phyloP scores from a whole-genome alignment of 1,284 basidiomycete genomes.

The Cryptococcus deneoformans region DNA sequence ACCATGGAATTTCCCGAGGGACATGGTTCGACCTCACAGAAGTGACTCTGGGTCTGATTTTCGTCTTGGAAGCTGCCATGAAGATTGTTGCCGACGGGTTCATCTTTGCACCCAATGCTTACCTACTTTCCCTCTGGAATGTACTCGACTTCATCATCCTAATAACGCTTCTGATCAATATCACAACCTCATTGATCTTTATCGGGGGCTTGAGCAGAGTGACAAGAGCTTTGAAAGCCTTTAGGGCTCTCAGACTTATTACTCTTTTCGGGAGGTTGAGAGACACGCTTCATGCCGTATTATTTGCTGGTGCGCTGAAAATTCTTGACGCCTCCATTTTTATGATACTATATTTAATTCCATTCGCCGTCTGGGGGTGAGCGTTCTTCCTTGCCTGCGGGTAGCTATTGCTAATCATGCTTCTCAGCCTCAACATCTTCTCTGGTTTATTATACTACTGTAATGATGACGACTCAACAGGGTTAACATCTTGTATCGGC shows the following conservation, averaged over 20 bases:
- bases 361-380: conserved; percentile 91
- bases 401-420: background rate
- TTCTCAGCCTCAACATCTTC: conserved; percentile 73
- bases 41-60: conserved; percentile 67
- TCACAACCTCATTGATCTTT: conserved; percentile 72
- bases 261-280: conserved; percentile 85
- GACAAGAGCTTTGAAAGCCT: conserved; percentile 82
- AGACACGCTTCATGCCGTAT: conserved; percentile 84
- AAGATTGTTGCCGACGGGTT: conserved; percentile 90
- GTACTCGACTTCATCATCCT: conserved; percentile 86
- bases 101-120: conserved; percentile 90
- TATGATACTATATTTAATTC: conserved; percentile 94
- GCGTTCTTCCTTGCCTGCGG: conserved; percentile 5
- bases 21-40: conserved; percentile 92
- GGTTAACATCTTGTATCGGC: conserved; percentile 65
- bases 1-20: conserved; percentile 60
- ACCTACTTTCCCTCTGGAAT: conserved; percentile 90
- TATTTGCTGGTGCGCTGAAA: conserved; percentile 80
- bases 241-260: conserved; percentile 85
- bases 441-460: conserved; percentile 79
- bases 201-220: conserved; percentile 76
- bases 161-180: conserved; percentile 75
- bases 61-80: conserved; percentile 82
- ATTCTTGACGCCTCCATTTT: conserved; percentile 89
- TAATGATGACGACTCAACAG: conserved; percentile 66